Evolutionary conservation across 805 yeast genomes (phyloP).

Genomic region (Vanderwaltozyma tropicalis): DNA sequence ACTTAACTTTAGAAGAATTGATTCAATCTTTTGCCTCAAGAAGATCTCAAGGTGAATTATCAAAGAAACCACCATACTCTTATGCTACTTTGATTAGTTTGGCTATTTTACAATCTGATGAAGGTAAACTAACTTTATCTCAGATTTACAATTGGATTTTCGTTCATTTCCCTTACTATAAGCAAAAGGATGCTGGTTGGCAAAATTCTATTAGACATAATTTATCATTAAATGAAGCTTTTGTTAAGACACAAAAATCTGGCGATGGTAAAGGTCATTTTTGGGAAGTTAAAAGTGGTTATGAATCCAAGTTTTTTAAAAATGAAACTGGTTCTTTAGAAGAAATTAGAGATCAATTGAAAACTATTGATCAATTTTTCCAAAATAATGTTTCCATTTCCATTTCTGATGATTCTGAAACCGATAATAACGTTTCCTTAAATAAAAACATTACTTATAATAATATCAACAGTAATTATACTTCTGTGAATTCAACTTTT

Average conservation of each 20-base stretch:
- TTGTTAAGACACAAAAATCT: slow-evolving; percentile 78
- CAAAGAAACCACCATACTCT: slow-evolving; percentile 78
- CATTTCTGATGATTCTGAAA: neutral
- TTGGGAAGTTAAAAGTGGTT: slow-evolving; percentile 84
- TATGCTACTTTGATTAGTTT: slow-evolving; percentile 71
- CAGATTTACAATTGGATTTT: slow-evolving; percentile 92
- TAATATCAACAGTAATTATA: neutral
- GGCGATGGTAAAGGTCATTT: slow-evolving; percentile 80
- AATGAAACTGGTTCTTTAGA: slow-evolving; percentile 25
- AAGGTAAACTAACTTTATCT: slow-evolving; percentile 54
- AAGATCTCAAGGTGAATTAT: slow-evolving; percentile 9
- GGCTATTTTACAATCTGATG: slow-evolving; percentile 14
- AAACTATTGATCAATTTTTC: slow-evolving; percentile 11
- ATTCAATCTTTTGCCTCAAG: slow-evolving; percentile 18
- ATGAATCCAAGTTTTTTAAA: slow-evolving; percentile 68
- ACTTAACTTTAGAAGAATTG: slow-evolving; percentile 22
- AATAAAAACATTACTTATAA: neutral
- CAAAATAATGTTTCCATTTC: neutral
- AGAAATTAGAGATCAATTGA: slow-evolving; percentile 15
- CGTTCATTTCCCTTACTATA: slow-evolving; percentile 72
- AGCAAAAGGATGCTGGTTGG: slow-evolving; percentile 87
- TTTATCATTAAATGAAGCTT: slow-evolving; percentile 84
- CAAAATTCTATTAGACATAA: slow-evolving; percentile 95
- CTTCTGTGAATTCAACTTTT: neutral
- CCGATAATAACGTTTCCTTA: neutral